Evolutionary conservation across 2,329 filamentous ascomycete species (phyloP).

Genomic region (Epicoccum nigrum): DNA sequence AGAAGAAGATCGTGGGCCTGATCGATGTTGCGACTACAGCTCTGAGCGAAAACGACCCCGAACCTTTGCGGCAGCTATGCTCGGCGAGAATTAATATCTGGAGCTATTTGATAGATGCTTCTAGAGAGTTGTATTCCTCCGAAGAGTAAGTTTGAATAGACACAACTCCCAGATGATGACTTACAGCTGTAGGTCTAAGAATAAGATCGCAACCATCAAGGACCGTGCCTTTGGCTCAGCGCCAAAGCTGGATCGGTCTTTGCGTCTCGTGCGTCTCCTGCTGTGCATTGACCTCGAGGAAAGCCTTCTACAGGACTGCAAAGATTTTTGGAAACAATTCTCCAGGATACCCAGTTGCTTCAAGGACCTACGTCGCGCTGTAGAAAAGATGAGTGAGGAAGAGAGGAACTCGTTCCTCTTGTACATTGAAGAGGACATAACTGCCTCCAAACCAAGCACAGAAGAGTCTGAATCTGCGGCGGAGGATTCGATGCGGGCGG

Average conservation of each 20-base stretch:
- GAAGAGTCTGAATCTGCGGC: constrained; percentile 5
- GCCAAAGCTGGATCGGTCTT: constrained; percentile 21
- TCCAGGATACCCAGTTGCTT: constrained; percentile 33
- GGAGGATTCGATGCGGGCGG: constrained; percentile 24
- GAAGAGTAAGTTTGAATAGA: constrained; percentile 18
- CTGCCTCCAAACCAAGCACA: background rate
- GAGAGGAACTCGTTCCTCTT: constrained; percentile 23
- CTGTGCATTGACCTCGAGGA: constrained; percentile 17
- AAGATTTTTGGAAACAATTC: constrained; percentile 32
- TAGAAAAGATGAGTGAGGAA: constrained; percentile 22
- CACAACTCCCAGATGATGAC: background rate
- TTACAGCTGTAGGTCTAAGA: constrained; percentile 8
- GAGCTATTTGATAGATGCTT: constrained; percentile 25
- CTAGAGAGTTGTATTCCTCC: constrained; percentile 2
- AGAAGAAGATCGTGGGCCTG: constrained; percentile 21
- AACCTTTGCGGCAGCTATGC: constrained; percentile 23
- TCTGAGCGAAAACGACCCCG: background rate
- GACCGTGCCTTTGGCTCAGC: constrained; percentile 20
- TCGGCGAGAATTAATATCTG: constrained; percentile 29
- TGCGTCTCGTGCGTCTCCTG: constrained; percentile 23
- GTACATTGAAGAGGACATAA: constrained; percentile 18
- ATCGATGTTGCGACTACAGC: constrained; percentile 19
- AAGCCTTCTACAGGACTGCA: constrained; percentile 23
- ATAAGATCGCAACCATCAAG: constrained; percentile 14
- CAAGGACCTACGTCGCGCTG: constrained; percentile 34